Evolutionary conservation across 495 filamentous ascomycete species (phyloP).

Genomic region (Xylaria telfairii): DNA sequence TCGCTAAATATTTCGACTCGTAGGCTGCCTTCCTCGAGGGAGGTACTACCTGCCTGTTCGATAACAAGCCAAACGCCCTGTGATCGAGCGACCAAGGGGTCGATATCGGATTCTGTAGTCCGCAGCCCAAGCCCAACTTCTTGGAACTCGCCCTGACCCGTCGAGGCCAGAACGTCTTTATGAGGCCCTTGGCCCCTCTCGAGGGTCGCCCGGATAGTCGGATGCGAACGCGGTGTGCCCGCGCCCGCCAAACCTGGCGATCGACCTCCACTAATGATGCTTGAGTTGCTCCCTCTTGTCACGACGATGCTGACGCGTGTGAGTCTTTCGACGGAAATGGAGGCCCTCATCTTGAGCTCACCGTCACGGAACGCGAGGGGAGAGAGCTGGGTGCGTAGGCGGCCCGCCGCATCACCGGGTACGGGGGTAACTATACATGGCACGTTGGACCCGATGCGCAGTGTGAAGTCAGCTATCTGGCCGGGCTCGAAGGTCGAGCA

Average conservation of each 20-base stretch:
- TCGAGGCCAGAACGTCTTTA: slow-evolving; percentile 63
- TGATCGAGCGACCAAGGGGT: slow-evolving; percentile 51
- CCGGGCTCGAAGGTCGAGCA: slow-evolving; percentile 85
- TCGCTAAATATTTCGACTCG: slow-evolving; percentile 75
- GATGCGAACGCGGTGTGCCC: slow-evolving; percentile 38
- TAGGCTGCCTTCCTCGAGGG: slow-evolving; percentile 59
- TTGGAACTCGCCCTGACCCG: slow-evolving; percentile 66
- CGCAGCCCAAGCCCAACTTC: slow-evolving; percentile 73
- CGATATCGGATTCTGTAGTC: slow-evolving; percentile 73
- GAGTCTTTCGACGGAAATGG: slow-evolving; percentile 58
- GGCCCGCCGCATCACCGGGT: slow-evolving; percentile 70
- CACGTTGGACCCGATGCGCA: slow-evolving; percentile 70
- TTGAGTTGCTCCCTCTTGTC: slow-evolving; percentile 30
- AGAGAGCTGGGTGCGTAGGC: slow-evolving; percentile 60
- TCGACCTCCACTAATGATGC: slow-evolving; percentile 20
- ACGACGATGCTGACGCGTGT: slow-evolving; percentile 63
- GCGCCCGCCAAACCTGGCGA: slow-evolving; percentile 28
- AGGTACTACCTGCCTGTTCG: slow-evolving; percentile 65
- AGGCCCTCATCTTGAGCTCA: slow-evolving; percentile 58
- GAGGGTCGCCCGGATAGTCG: slow-evolving; percentile 67
- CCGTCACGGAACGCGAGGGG: slow-evolving; percentile 58
- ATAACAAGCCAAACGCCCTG: slow-evolving; percentile 79
- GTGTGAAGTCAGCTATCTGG: slow-evolving; percentile 74
- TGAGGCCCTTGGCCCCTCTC: slow-evolving; percentile 74
- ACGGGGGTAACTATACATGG: slow-evolving; percentile 61